These are phyloP conservation scores for Mollisiaceae sp. DNA, from an alignment of 2,329 filamentous ascomycete species.

Conservation along the genomic window DNA sequence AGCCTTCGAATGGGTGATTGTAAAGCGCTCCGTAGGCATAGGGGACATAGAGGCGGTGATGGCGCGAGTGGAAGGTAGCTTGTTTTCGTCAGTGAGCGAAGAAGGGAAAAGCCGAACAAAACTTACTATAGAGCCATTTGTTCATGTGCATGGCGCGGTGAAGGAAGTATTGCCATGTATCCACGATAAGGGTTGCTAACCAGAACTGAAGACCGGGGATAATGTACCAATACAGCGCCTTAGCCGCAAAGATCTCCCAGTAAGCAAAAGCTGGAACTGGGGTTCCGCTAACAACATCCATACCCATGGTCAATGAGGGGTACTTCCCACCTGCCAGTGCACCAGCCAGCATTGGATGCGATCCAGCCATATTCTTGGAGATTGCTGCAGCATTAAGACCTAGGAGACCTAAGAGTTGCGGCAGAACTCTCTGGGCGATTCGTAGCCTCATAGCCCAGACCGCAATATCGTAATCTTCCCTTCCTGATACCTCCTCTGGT, in stretches of 20 bases:
- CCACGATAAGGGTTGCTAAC: conserved; percentile 76
- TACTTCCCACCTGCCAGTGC: conserved; percentile 82
- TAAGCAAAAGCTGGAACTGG: conserved; percentile 74
- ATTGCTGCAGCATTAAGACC: conserved; percentile 79
- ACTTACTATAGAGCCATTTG: conserved; percentile 93
- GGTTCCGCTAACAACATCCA: conserved; percentile 56
- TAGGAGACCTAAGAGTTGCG: conserved; percentile 69
- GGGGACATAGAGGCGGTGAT: conserved; percentile 95
- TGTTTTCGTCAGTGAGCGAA: conserved; percentile 31
- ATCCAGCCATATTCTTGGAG: conserved; percentile 73
- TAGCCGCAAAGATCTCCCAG: conserved; percentile 81
- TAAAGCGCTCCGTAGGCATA: conserved; percentile 97
- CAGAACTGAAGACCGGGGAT: conserved; percentile 81
- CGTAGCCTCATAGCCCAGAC: conserved; percentile 88
- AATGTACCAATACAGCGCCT: conserved; percentile 77
- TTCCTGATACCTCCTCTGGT: conserved; percentile 73
- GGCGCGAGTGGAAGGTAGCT: conserved; percentile 91
- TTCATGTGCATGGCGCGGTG: conserved; percentile 98
- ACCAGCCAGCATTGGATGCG: conserved; percentile 76
- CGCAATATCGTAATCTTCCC: conserved; percentile 83
- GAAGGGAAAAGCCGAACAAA: not conserved
- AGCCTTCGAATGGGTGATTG: conserved; percentile 94
- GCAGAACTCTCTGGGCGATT: conserved; percentile 78
- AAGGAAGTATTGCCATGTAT: conserved; percentile 98
- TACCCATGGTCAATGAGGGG: conserved; percentile 67